Conservation (phyloP, 768 basidiomycete genomes). For the Rhodotorula kratochvilovae region DNA sequence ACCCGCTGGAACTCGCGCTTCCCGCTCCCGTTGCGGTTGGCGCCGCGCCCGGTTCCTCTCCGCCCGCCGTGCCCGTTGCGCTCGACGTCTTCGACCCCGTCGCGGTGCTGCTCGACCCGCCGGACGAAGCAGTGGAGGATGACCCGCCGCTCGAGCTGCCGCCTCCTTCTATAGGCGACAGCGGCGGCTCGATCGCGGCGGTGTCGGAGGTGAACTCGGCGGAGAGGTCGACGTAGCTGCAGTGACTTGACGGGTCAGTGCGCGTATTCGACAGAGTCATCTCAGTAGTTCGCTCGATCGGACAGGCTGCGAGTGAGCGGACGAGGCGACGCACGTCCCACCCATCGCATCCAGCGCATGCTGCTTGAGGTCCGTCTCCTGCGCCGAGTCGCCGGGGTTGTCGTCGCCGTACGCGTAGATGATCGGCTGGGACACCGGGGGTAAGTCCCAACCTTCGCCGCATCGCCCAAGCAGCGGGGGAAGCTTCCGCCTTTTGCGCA, state of each 20-base stretch:
- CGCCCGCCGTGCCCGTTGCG: too few relatives aligned
- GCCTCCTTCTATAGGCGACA: constrained; percentile 11
- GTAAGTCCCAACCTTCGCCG: too few relatives aligned
- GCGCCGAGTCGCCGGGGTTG: constrained; percentile 20
- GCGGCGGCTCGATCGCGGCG: constrained; percentile 6
- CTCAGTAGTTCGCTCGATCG: too few relatives aligned
- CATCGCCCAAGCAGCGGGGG: too few relatives aligned
- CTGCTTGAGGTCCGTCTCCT: constrained; percentile 15
- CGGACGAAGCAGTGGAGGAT: neutral
- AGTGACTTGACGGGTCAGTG: too few relatives aligned
- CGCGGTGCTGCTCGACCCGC: neutral
- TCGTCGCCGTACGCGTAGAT: constrained; percentile 21
- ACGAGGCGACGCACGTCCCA: neutral
- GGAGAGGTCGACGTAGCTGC: constrained; percentile 28
- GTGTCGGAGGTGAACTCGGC: constrained; percentile 8
- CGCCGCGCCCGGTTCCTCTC: too few relatives aligned
- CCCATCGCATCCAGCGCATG: constrained; percentile 23
- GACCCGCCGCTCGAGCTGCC: neutral
- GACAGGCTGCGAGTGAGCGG: too few relatives aligned
- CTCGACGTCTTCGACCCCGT: neutral
- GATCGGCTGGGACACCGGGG: too few relatives aligned
- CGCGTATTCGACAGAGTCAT: too few relatives aligned
- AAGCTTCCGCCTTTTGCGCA: too few relatives aligned
- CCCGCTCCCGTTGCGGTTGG: too few relatives aligned
- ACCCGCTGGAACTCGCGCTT: too few relatives aligned